phyloP scores from a whole-genome alignment of 495 filamentous ascomycete genomes.

The Penicillium arizonense region DNA sequence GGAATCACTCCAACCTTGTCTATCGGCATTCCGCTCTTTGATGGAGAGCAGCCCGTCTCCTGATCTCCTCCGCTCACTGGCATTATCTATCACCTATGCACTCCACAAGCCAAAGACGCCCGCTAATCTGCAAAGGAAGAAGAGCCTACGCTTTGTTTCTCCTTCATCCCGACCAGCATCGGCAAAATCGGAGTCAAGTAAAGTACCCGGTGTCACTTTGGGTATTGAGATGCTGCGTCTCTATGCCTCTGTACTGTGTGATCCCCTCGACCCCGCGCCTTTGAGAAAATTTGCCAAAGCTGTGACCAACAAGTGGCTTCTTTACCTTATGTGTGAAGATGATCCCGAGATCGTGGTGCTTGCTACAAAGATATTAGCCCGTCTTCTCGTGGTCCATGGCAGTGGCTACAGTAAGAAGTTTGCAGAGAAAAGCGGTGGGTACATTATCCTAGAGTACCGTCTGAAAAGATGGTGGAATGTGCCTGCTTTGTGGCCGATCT shows the following conservation, averaged over 20 bases:
- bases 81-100: conserved; percentile 89
- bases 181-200: conserved; percentile 22
- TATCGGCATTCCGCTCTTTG: conserved; percentile 72
- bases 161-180: conserved; percentile 24
- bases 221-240: conserved; percentile 76
- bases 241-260: conserved; percentile 80
- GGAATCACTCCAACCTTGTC: conserved; percentile 69
- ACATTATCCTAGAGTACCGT: conserved; percentile 75
- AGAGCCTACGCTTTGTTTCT: conserved; percentile 44
- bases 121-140: conserved; percentile 47
- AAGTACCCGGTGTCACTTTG: conserved; percentile 50
- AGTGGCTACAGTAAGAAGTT: conserved; percentile 80
- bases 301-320: conserved; percentile 97
- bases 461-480: conserved; percentile 89
- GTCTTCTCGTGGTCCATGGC: conserved; percentile 80
- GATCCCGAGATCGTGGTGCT: conserved; percentile 79
- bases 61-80: conserved; percentile 81
- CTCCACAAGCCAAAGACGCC: conserved; percentile 64
- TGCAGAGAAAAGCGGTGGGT: conserved; percentile 78
- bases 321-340: conserved; percentile 87
- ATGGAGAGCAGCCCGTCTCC: conserved; percentile 75
- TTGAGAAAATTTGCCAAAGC: conserved; percentile 89
- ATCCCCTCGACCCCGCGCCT: conserved; percentile 58
- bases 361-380: conserved; percentile 80
- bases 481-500: conserved; percentile 80